phyloP scores from a whole-genome alignment of 768 basidiomycete genomes.

The Kwoniella heveanensis region DNA sequence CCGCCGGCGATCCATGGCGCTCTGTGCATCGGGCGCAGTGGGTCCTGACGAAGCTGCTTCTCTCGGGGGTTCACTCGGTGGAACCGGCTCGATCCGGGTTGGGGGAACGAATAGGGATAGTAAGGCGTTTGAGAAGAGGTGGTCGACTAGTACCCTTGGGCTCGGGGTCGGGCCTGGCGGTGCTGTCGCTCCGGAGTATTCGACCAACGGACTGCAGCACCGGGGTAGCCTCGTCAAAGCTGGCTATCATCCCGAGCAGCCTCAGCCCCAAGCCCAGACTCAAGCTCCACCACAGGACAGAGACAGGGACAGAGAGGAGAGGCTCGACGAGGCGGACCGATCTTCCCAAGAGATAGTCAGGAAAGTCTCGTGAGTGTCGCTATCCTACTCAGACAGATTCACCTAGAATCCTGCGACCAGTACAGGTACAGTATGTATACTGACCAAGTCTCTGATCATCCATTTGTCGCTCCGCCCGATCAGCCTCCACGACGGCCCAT shows the following conservation, averaged over 20 bases:
- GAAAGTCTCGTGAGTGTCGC: constrained; percentile 34
- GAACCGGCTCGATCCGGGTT: background rate
- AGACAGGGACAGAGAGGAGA: constrained; percentile 38
- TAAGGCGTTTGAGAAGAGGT: constrained; percentile 11
- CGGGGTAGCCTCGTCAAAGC: constrained; percentile 33
- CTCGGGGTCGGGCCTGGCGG: background rate
- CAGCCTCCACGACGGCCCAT: constrained; percentile 26
- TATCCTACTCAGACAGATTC: too few relatives aligned
- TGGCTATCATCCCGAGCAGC: constrained; percentile 12
- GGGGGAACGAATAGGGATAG: constrained; percentile 2
- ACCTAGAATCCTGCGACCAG: too few relatives aligned
- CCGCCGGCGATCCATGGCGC: constrained; percentile 42
- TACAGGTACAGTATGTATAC: too few relatives aligned
- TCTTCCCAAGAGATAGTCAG: constrained; percentile 33
- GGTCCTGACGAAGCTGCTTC: constrained; percentile 8
- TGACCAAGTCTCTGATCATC: too few relatives aligned
- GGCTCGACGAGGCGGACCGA: constrained; percentile 25
- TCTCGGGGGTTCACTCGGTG: too few relatives aligned
- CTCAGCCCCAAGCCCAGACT: background rate
- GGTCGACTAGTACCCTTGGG: constrained; percentile 3
- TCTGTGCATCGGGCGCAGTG: constrained; percentile 7
- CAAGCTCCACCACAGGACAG: too few relatives aligned
- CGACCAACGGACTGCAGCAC: background rate
- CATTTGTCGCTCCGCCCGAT: too few relatives aligned
- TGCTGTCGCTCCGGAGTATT: background rate